phyloP scores from a whole-genome alignment of 352 stramenopile species.

The Phytophthora pistaciae region DNA sequence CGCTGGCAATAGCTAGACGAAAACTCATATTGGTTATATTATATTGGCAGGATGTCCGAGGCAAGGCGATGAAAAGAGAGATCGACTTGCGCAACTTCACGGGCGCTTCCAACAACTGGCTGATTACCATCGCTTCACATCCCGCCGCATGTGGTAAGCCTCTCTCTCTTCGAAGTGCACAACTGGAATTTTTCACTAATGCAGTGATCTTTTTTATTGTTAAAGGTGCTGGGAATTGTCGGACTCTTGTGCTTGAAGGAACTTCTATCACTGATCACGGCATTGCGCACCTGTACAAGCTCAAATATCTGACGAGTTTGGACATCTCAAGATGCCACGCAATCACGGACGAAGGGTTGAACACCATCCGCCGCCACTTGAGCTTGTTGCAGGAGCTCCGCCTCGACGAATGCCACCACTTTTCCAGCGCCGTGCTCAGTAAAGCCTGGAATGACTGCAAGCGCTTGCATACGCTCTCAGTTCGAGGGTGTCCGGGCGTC shows the following conservation, averaged over 20 bases:
- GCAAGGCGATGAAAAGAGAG: conserved; percentile 30
- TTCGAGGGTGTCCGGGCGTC: conserved; percentile 50
- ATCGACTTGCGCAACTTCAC: conserved; percentile 37
- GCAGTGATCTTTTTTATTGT: background rate
- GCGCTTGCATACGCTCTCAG: conserved; percentile 54
- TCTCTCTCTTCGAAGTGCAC: background rate
- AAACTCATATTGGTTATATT: background rate
- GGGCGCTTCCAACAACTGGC: conserved; percentile 43
- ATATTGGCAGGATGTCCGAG: conserved; percentile 32
- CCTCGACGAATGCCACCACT: conserved; percentile 71
- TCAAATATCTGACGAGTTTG: conserved; percentile 41
- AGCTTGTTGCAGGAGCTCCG: conserved; percentile 55
- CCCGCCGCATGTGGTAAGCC: conserved; percentile 11
- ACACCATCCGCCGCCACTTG: conserved; percentile 52
- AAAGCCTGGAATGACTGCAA: conserved; percentile 71
- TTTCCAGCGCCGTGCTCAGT: conserved; percentile 54
- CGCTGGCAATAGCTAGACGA: too few species aligned
- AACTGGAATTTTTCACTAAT: too few species aligned
- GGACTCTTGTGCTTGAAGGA: conserved; percentile 33
- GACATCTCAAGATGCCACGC: conserved; percentile 50
- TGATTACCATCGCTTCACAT: conserved; percentile 34
- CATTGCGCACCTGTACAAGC: conserved; percentile 27
- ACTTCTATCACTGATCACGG: conserved; percentile 41
- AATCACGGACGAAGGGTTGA: conserved; percentile 67
- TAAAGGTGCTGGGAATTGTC: conserved; percentile 17